Evolutionary conservation across 2,329 filamentous ascomycete species (phyloP).

Genomic region (Pseudogymnoascus sp.): DNA sequence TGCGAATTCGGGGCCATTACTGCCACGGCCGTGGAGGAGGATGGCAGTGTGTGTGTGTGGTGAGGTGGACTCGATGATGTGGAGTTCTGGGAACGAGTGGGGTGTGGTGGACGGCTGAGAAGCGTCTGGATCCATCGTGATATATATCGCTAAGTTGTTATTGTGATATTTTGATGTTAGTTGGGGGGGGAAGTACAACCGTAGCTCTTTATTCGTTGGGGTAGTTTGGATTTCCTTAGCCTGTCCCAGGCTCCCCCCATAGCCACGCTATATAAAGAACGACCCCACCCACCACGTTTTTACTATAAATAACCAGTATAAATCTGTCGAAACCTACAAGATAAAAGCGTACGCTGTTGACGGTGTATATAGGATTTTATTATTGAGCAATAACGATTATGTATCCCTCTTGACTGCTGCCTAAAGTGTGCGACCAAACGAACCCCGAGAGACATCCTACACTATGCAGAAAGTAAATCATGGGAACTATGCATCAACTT

Average conservation of each 20-base stretch:
- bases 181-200: neutral
- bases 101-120: neutral
- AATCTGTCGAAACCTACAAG: neutral
- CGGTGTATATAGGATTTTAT: neutral
- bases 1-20: conserved; percentile 29
- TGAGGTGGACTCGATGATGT: conserved; percentile 17
- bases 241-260: neutral
- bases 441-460: neutral
- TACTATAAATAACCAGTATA: neutral
- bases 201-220: no score
- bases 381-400: neutral
- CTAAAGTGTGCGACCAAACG: neutral
- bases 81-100: conserved; percentile 6
- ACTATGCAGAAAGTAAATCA: neutral
- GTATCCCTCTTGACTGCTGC: neutral
- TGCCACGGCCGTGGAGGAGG: conserved; percentile 35
- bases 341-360: neutral
- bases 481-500: neutral
- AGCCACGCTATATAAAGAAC: neutral
- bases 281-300: neutral
- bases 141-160: neutral
- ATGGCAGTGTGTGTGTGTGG: conserved; percentile 31
- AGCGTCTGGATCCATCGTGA: neutral
- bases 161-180: neutral
- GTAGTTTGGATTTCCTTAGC: no score